Conservation (phyloP, 1,139 yeast genomes). For the Kodamaea suecica region DNA sequence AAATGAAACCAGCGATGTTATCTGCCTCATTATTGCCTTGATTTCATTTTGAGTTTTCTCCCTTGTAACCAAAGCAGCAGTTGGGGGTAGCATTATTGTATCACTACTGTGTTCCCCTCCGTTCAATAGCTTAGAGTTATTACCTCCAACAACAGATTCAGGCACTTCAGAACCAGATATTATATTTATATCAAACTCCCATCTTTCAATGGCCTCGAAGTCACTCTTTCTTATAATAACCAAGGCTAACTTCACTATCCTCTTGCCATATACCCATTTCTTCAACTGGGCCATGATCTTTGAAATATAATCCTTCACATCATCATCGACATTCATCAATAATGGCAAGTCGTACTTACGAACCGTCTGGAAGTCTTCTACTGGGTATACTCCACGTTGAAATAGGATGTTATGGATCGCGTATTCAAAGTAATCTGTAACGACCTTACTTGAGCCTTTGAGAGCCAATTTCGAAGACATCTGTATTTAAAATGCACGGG, state of each 20-base stretch:
- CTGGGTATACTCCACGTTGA: conserved; percentile 88
- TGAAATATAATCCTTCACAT: conserved; percentile 66
- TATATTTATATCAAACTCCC: conserved; percentile 75
- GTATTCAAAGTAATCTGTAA: conserved; percentile 82
- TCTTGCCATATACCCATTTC: conserved; percentile 75
- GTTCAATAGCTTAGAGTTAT: neutral
- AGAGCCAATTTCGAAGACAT: conserved; percentile 47
- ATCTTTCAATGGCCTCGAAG: conserved; percentile 71
- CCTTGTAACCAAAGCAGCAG: conserved; percentile 23
- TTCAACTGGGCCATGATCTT: conserved; percentile 73
- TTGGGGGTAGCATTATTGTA: no score
- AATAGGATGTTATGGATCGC: conserved; percentile 77
- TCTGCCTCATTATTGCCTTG: conserved; percentile 82
- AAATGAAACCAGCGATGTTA: conserved; percentile 84
- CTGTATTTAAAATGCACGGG: neutral
- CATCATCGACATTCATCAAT: conserved; percentile 72
- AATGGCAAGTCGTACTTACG: conserved; percentile 79
- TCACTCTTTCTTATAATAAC: conserved; percentile 67
- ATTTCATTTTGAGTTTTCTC: conserved; percentile 69
- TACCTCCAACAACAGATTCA: no score
- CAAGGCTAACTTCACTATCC: conserved; percentile 65
- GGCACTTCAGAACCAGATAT: conserved; percentile 13
- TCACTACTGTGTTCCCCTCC: conserved; percentile 5
- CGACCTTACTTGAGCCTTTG: conserved; percentile 74
- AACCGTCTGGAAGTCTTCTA: conserved; percentile 79